Conservation (phyloP, 768 basidiomycete genomes). For the Agaricus sinodeliciosus region DNA sequence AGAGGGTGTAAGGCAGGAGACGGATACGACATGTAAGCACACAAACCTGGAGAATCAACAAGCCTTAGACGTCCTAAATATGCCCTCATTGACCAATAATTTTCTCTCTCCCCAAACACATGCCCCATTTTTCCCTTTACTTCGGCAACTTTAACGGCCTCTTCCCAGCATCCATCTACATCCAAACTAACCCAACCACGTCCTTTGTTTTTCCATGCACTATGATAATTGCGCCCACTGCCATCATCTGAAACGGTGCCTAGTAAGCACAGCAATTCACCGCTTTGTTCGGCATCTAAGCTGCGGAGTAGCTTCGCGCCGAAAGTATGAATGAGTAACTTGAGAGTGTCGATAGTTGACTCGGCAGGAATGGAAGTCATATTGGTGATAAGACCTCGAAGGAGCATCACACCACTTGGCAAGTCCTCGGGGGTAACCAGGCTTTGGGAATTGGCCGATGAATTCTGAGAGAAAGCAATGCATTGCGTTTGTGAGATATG, state of each 20-base stretch:
- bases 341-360: neutral
- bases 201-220: neutral
- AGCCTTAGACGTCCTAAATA: slow-evolving; percentile 4
- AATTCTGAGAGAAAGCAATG: neutral
- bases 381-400: neutral
- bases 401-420: neutral
- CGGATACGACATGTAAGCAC: neutral
- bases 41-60: slow-evolving; percentile 5
- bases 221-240: neutral
- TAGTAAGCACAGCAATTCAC: slow-evolving; percentile 7
- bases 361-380: neutral
- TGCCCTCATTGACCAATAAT: slow-evolving; percentile 56
- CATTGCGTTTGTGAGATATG: neutral
- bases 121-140: slow-evolving; percentile 35
- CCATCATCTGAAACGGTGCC: slow-evolving; percentile 1
- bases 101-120: slow-evolving; percentile 35
- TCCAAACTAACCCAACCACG: neutral
- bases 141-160: slow-evolving; percentile 36
- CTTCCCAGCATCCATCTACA: slow-evolving; percentile 35
- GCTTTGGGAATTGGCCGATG: neutral
- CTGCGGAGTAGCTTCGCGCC: neutral
- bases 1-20: neutral
- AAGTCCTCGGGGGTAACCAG: neutral
- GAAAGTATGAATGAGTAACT: neutral
- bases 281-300: neutral